A percentile compares a stretch with the other conserved stretches of the same genome.
Conservation (phyloP, 345 rosid species). For the Ricinus communis region DNA sequence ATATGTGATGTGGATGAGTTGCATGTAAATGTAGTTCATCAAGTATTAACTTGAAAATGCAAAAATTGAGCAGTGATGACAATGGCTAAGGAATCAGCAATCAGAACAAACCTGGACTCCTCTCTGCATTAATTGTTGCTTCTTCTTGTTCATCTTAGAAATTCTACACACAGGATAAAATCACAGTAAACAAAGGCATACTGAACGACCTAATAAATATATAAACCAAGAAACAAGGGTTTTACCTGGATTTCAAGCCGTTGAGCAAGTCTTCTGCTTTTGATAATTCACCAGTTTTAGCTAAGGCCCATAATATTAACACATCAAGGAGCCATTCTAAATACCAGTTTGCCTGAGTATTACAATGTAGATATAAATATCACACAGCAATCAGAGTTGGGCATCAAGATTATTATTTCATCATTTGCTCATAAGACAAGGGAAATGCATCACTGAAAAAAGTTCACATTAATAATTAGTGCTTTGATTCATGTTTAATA, state of each 20-base stretch:
- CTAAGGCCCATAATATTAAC: constrained; percentile 79
- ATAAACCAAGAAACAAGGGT: constrained; percentile 17
- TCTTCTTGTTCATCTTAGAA: constrained; percentile 64
- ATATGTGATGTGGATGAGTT: neutral
- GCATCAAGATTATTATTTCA: neutral
- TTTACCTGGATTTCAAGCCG: constrained; percentile 69
- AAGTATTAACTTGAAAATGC: neutral
- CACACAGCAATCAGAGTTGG: neutral
- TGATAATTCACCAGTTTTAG: constrained; percentile 56
- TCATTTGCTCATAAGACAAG: neutral
- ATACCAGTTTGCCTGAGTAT: constrained; percentile 64
- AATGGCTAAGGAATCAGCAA: constrained; percentile 19
- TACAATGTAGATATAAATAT: constrained; percentile 3
- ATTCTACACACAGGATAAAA: constrained; percentile 42
- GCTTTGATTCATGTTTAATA: neutral
- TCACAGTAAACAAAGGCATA: constrained; percentile 14
- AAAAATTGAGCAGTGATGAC: constrained; percentile 1
- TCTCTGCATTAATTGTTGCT: constrained; percentile 66
- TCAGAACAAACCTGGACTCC: constrained; percentile 60
- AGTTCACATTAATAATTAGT: neutral
- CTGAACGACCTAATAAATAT: neutral
- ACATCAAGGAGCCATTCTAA: constrained; percentile 79
- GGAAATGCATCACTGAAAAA: neutral
- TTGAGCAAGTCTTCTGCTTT: constrained; percentile 64
- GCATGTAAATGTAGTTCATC: neutral